Evolutionary conservation across 148 eudicot genomes (phyloP), one percentile per base, ranked within the genome.

Genomic region (Camellia granthamiana): DNA sequence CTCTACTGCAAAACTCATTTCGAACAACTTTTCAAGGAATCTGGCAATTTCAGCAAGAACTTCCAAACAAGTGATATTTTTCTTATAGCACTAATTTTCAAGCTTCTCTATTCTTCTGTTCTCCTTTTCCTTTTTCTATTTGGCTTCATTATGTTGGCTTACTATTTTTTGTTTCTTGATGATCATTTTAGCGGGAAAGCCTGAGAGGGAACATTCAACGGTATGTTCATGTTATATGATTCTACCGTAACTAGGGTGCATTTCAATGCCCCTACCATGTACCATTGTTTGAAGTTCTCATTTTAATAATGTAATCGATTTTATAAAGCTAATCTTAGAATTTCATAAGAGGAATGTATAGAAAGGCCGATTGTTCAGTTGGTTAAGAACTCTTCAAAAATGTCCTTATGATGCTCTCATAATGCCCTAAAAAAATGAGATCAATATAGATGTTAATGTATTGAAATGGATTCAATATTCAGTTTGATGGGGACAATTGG

Each of bases 21-120:
- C 80, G 99, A 97, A 74, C 99, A 97, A 74, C 97, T 97, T 49
- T 97, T 92, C 82, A 97, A 97, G 89, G 97, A 97, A 84, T 91
- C 93, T 0, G 98, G 99, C 55, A 90, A 97, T 87, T 97, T 94
- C 77, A 93, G 94, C 89, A 97, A 91, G 91, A 97, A 97, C 76
- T 97, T 97, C 78, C 93, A 94, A 16, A 68, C 88, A 67, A 82
- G 98, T 94, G 69, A 87, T 78, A 11, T 3, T 49, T 21, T 7
- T n/a, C 15, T 73, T 18, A 5, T 64, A 9, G 4, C 13, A 56
- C 43, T 56, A 47, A 49, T 49, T 7, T 49, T 49, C 52, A 49
- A 49, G 5, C 38, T 30, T 30, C 38, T 30, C 38, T 30, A 30
- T 30, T 30, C 38, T 30, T 30, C 38, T 30, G 38, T 30, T 30